Evolutionary conservation across 2,329 filamentous ascomycete species (phyloP).

Genomic region (Aspergillus terreus): DNA sequence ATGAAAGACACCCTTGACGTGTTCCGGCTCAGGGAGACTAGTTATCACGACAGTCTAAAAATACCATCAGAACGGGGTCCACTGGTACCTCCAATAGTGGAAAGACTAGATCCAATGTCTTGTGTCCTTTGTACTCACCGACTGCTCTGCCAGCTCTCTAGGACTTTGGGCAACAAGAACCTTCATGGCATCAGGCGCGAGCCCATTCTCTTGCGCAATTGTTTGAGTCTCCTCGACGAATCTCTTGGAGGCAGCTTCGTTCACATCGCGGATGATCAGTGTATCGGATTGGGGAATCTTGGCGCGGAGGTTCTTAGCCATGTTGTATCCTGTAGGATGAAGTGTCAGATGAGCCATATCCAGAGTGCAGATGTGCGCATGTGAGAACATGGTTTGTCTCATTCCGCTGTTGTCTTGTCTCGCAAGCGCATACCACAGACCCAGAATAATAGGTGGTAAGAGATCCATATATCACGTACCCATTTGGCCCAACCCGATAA

Average conservation of each 20-base stretch:
- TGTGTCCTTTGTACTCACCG: constrained; percentile 48
- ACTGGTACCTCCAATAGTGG: background rate
- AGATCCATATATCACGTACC: constrained; percentile 38
- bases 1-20: constrained; percentile 79
- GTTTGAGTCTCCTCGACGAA: constrained; percentile 54
- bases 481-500: constrained; percentile 60
- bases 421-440: too few relatives aligned
- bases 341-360: background rate
- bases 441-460: too few relatives aligned
- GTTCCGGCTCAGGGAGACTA: constrained; percentile 81
- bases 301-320: constrained; percentile 67
- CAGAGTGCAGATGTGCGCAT: background rate
- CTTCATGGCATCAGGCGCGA: constrained; percentile 36
- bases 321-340: constrained; percentile 57
- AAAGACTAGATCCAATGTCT: background rate
- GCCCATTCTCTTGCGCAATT: constrained; percentile 22
- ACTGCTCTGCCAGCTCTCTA: constrained; percentile 62
- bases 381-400: background rate
- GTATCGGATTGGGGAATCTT: constrained; percentile 63
- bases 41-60: constrained; percentile 78
- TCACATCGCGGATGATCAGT: constrained; percentile 64
- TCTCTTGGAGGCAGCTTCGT: constrained; percentile 51
- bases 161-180: constrained; percentile 57
- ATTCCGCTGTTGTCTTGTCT: background rate
- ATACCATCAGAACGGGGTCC: background rate